Evolutionary conservation across 371 early-diverging fungal genomes (phyloP).

Genomic region (Syncephalis plumigaleata): DNA sequence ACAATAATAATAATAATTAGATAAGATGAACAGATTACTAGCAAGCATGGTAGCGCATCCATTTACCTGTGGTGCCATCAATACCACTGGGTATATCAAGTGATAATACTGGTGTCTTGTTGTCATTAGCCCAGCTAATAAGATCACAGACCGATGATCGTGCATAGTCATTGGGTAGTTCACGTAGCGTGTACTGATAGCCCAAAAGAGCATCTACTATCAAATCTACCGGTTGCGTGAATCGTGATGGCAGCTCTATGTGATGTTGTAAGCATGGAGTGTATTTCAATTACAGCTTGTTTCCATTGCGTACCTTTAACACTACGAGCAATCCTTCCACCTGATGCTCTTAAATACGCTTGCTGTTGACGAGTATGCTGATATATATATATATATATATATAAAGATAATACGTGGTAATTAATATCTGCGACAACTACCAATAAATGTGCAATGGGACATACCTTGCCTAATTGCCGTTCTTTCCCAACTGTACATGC

Average conservation of each 20-base stretch:
- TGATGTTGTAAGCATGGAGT: constrained; percentile 7
- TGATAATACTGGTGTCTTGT: constrained; percentile 47
- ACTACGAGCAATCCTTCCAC: not conserved
- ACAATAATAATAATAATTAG: too few species aligned
- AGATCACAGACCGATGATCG: constrained; percentile 24
- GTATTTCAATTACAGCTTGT: constrained; percentile 8
- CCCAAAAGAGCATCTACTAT: constrained; percentile 65
- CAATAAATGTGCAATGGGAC: too few species aligned
- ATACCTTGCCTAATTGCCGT: not conserved
- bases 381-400: too few species aligned
- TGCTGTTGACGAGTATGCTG: not conserved
- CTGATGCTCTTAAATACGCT: not conserved
- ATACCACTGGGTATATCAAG: constrained; percentile 60
- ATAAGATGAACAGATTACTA: too few species aligned
- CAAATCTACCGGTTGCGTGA: constrained; percentile 47
- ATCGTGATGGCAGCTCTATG: constrained; percentile 27
- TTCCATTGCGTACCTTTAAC: not conserved
- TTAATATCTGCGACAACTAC: too few species aligned
- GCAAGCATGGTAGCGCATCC: too few species aligned
- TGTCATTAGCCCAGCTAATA: constrained; percentile 60
- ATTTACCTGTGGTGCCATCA: constrained; percentile 28
- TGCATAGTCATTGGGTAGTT: constrained; percentile 29
- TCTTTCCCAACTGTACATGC: constrained; percentile 34
- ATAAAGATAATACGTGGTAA: too few species aligned
- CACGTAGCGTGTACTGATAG: constrained; percentile 32